Evolutionary conservation across 116 monocot species (phyloP).

Genomic region (Phalaenopsis hybrid): DNA sequence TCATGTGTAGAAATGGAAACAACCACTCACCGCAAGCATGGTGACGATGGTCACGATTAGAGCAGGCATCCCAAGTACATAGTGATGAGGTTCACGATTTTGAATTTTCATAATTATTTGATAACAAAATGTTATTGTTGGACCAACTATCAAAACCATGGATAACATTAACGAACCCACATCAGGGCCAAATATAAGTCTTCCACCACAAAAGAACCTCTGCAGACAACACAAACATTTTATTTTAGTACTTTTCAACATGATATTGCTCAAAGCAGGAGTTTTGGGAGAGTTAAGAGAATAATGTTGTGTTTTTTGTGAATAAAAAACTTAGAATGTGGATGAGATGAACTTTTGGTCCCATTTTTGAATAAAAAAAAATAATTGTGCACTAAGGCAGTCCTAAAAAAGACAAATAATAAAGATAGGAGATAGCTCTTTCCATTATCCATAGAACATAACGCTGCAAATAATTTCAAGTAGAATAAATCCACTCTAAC

Average conservation of each 20-base stretch:
- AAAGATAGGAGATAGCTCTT: too few relatives aligned
- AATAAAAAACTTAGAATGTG: too few relatives aligned
- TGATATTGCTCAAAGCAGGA: not conserved
- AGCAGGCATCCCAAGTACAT: conserved; percentile 41
- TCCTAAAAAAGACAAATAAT: too few relatives aligned
- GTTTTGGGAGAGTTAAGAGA: not conserved
- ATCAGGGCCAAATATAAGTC: conserved; percentile 93
- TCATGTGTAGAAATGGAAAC: too few relatives aligned
- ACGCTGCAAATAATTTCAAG: too few relatives aligned
- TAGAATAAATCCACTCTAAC: too few relatives aligned
- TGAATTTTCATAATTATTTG: conserved; percentile 49
- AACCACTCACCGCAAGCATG: too few relatives aligned
- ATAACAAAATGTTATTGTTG: conserved; percentile 41
- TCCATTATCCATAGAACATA: too few relatives aligned
- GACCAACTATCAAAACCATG: conserved; percentile 52
- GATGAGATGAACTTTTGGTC: too few relatives aligned
- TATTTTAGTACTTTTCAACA: not conserved
- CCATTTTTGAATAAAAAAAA: too few relatives aligned
- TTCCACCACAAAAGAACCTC: conserved; percentile 82
- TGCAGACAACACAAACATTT: conserved; percentile 19
- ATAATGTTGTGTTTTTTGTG: too few relatives aligned
- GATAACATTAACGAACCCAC: conserved; percentile 63
- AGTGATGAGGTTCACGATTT: conserved; percentile 12
- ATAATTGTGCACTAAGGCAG: too few relatives aligned
- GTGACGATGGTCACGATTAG: conserved; percentile 30